phyloP scores from a whole-genome alignment of 495 filamentous ascomycete genomes.

The Xylaria sp. region DNA sequence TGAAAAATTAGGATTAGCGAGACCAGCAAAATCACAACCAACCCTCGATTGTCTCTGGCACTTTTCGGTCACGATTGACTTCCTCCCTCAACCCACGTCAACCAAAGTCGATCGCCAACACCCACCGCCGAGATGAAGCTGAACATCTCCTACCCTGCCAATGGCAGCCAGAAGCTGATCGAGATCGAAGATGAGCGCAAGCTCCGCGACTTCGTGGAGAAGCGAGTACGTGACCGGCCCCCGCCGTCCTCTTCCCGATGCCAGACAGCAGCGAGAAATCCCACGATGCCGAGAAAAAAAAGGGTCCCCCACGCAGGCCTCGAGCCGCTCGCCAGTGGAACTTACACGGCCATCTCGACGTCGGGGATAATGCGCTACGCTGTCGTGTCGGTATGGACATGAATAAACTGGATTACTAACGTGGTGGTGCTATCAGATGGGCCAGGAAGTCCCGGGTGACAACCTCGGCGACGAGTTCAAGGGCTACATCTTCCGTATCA shows the following conservation, averaged over 20 bases:
- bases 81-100: constrained; percentile 36
- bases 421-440: constrained; percentile 68
- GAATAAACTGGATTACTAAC: constrained; percentile 43
- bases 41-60: constrained; percentile 29
- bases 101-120: constrained; percentile 38
- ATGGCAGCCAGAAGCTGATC: constrained; percentile 98
- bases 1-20: constrained; percentile 45
- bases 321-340: background rate
- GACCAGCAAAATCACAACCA: constrained; percentile 37
- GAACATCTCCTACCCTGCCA: constrained; percentile 98
- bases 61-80: constrained; percentile 37
- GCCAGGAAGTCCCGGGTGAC: constrained; percentile 92
- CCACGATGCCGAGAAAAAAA: constrained; percentile 14
- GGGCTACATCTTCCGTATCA: constrained; percentile 98
- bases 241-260: constrained; percentile 12
- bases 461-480: constrained; percentile 97
- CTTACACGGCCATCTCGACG: constrained; percentile 5
- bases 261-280: constrained; percentile 11
- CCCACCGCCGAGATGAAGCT: constrained; percentile 74
- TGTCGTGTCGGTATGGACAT: constrained; percentile 1
- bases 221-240: constrained; percentile 42
- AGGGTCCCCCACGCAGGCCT: background rate
- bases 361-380: background rate
- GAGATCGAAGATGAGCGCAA: constrained; percentile 97
- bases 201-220: constrained; percentile 65